phyloP scores from a whole-genome alignment of 495 filamentous ascomycete genomes.

The Polyplosphaeria fusca region DNA sequence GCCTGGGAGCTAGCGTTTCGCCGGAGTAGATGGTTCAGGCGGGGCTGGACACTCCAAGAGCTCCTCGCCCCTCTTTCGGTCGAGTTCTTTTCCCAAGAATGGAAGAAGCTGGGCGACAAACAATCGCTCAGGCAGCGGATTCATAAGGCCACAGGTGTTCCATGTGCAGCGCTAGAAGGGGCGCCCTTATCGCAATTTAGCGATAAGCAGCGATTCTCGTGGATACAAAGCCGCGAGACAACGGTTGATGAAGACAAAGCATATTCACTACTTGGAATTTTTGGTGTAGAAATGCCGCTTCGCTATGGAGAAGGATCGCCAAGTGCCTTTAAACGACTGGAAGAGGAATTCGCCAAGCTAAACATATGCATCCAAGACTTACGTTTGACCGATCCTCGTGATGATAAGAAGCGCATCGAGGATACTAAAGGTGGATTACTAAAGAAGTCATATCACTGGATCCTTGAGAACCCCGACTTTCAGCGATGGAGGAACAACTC shows the following conservation, averaged over 20 bases:
- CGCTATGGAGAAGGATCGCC: not conserved
- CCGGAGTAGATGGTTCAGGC: not conserved
- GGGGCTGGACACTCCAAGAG: no score
- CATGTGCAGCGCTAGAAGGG: slow-evolving; percentile 5
- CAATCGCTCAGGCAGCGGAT: slow-evolving; percentile 3
- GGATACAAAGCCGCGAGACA: no score
- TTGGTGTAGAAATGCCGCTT: not conserved
- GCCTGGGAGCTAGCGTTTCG: not conserved
- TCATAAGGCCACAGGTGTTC: slow-evolving; percentile 1
- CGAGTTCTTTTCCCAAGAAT: slow-evolving; percentile 1
- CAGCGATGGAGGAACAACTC: no score
- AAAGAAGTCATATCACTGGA: not conserved
- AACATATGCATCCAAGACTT: not conserved
- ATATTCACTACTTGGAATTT: no score
- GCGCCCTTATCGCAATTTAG: slow-evolving; percentile 10
- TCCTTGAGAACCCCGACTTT: not conserved
- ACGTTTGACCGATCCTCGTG: no score
- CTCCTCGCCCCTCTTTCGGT: slow-evolving; percentile 3
- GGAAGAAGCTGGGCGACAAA: slow-evolving; percentile 5
- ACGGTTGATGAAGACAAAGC: no score
- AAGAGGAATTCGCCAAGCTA: not conserved
- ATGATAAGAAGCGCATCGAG: no score
- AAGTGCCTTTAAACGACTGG: slow-evolving; percentile 1
- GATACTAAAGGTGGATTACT: no score
- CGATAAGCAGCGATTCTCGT: slow-evolving; percentile 9